phyloP scores from a whole-genome alignment of 1,284 basidiomycete genomes.

The Singerocomus inundabilis region DNA sequence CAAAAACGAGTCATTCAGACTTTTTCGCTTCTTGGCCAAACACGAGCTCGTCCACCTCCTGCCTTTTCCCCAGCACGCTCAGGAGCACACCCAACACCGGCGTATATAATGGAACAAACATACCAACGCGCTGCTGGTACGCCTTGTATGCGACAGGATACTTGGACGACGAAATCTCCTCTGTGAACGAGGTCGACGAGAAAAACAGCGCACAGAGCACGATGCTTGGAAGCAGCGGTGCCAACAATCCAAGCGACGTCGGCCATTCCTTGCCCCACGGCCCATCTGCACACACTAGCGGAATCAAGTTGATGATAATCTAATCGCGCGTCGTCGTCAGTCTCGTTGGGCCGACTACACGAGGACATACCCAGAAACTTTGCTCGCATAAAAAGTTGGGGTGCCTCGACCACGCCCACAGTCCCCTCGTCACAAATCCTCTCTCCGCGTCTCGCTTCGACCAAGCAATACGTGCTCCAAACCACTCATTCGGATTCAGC shows the following conservation, averaged over 20 bases:
- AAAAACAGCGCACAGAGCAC: slow-evolving; percentile 69
- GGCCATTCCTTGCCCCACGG: slow-evolving; percentile 34
- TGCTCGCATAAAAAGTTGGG: slow-evolving; percentile 93
- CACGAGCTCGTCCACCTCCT: slow-evolving; percentile 41
- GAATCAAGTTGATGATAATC: slow-evolving; percentile 69
- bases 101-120: slow-evolving; percentile 70
- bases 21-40: slow-evolving; percentile 35
- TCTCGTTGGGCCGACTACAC: not conserved
- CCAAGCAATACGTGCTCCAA: slow-evolving; percentile 61
- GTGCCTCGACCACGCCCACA: slow-evolving; percentile 87
- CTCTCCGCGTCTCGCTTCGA: slow-evolving; percentile 67
- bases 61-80: slow-evolving; percentile 35
- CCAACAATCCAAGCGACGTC: slow-evolving; percentile 32
- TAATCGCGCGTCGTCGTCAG: slow-evolving; percentile 27
- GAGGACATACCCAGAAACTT: slow-evolving; percentile 71
- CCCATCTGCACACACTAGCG: slow-evolving; percentile 50
- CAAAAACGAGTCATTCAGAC: slow-evolving; percentile 16
- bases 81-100: slow-evolving; percentile 40
- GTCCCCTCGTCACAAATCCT: slow-evolving; percentile 82
- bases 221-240: slow-evolving; percentile 51
- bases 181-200: slow-evolving; percentile 75
- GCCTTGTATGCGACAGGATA: slow-evolving; percentile 72
- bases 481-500: slow-evolving; percentile 57
- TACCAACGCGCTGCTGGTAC: slow-evolving; percentile 79
- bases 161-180: slow-evolving; percentile 74